Base-by-base conservation (phyloP, 352 stramenopile species). In the Saprolegnia parasitica region DNA sequence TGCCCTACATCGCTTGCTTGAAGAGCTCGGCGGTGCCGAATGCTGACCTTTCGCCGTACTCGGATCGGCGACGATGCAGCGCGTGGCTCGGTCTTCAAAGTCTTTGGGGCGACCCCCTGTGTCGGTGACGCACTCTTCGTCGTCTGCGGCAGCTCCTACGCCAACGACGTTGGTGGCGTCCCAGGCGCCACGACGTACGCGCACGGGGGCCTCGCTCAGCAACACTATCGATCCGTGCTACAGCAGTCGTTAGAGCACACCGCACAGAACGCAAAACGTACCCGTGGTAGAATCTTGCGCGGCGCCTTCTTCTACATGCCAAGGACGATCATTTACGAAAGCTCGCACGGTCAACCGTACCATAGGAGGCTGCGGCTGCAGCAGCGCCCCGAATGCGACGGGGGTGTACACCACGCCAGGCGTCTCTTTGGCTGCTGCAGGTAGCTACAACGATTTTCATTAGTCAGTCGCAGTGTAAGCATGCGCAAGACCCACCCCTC, bases 201-300 rank as follows among this genome's bases (percentile, higher is more conserved):
- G 52, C 35, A 40, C 35, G 24, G 52, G 52, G n/a, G 52, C 13
- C 20, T 60, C 52, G 35, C 20, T n/a, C 13, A 60, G 52, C 24
- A 60, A 3, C 35, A 60, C 52, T 4, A 60, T 60, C 24, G 52
- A 24, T 15, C 52, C 52, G 35, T 60, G 52, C 52, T 60, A 60
- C 24, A 24, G 11, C 29, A 35, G 35, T 13, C 3, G 24, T 60
- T 26, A 40, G 42, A 10, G 42, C 13, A 49, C 18, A 8, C 3
- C 42, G 42, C 13, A 35, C 29, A n/a, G 42, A n/a, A n/a, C 3
- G 42, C 3, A 49, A 3, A 46, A 15, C 39, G 42, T 49, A 49
- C 42, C 13, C 42, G 42, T 15, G 42, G 42, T n/a, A 49, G 42
- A 15, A n/a, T n/a, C 42, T n/a, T 15, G 42, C 42, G 42, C 11